Conservation (phyloP, 2,329 filamentous ascomycete genomes). For the Ceratocystis colombiana region DNA sequence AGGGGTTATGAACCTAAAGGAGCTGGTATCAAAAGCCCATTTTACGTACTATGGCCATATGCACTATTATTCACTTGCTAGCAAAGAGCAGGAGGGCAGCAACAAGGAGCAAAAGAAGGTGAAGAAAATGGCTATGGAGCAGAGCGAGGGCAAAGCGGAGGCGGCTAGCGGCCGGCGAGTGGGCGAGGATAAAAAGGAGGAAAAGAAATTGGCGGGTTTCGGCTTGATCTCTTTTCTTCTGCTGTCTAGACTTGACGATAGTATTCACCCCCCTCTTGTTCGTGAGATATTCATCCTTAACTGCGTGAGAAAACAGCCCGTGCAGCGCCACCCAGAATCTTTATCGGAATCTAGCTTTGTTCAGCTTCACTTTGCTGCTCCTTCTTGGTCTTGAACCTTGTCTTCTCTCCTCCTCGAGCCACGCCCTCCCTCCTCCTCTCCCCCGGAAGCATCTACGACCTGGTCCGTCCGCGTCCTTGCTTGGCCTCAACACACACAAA, state of each 20-base stretch:
- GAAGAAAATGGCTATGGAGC: constrained; percentile 2
- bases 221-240: constrained; percentile 14
- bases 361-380: constrained; percentile 8
- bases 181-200: constrained; percentile 19
- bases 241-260: neutral
- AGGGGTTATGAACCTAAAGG: constrained; percentile 10
- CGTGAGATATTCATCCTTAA: neutral
- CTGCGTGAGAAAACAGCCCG: constrained; percentile 5
- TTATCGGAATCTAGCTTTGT: neutral
- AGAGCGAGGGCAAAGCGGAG: neutral
- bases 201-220: neutral
- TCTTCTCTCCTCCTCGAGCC: constrained; percentile 16
- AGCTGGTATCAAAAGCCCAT: constrained; percentile 1
- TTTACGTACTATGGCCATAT: neutral
- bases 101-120: constrained; percentile 14
- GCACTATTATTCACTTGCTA: neutral
- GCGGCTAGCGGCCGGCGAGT: neutral
- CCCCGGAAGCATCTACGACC: constrained; percentile 9
- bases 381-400: constrained; percentile 13
- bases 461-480: neutral
- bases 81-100: constrained; percentile 3
- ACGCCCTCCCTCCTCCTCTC: constrained; percentile 11
- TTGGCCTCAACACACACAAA: neutral
- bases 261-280: constrained; percentile 8
- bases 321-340: neutral